These are phyloP conservation scores for Santalum album DNA, from an alignment of 164 flowering plant species.

Conservation along the genomic window DNA sequence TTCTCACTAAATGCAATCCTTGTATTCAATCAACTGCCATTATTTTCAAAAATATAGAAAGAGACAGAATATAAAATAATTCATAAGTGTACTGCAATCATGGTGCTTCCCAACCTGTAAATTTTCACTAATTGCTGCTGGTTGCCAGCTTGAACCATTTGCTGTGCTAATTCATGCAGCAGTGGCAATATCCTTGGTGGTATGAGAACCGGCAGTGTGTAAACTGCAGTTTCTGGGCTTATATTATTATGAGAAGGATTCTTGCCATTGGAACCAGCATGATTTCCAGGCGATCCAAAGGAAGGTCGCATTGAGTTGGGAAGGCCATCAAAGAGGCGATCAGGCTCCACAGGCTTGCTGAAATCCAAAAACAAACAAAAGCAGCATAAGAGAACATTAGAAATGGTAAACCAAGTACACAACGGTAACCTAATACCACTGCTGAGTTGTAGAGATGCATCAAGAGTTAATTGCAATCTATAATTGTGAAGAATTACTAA, in stretches of 20 bases:
- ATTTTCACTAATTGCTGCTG: constrained; percentile 60
- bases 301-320: constrained; percentile 76
- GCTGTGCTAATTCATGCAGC: constrained; percentile 76
- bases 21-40: background rate
- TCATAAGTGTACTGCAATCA: too few species aligned
- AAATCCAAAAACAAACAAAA: too few species aligned
- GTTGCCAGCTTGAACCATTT: constrained; percentile 78
- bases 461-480: too few species aligned
- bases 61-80: background rate
- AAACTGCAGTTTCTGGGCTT: constrained; percentile 45
- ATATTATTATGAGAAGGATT: constrained; percentile 29
- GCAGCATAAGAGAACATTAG: too few species aligned
- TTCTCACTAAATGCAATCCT: too few species aligned
- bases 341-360: constrained; percentile 62
- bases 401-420: too few species aligned
- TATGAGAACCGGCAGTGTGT: constrained; percentile 73
- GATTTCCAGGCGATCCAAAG: constrained; percentile 51
- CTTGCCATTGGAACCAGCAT: constrained; percentile 33
- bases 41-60: background rate
- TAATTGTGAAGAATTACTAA: too few species aligned
- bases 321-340: constrained; percentile 85
- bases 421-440: too few species aligned
- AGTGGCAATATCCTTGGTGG: constrained; percentile 83
- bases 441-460: too few species aligned
- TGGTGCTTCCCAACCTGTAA: constrained; percentile 66